phyloP scores from a whole-genome alignment of 257 asterid species.

The Eustoma russellianum region DNA sequence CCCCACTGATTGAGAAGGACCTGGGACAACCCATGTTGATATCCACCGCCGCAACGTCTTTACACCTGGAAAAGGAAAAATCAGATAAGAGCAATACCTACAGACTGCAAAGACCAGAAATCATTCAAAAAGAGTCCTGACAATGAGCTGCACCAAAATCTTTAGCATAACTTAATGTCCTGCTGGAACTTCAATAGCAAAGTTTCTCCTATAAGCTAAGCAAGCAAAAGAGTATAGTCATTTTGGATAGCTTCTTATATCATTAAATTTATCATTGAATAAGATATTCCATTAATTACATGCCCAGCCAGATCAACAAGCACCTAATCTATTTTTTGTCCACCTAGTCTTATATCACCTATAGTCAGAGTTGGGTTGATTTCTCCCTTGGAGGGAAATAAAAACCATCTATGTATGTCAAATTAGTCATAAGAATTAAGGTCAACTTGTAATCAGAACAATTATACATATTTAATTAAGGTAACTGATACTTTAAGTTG shows the following conservation, averaged over 20 bases:
- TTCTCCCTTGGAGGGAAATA: too few relatives aligned
- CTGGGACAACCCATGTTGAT: constrained; percentile 97
- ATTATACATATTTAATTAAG: too few relatives aligned
- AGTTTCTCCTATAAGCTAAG: not conserved
- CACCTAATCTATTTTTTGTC: too few relatives aligned
- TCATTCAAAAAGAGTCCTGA: not conserved
- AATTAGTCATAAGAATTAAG: too few relatives aligned
- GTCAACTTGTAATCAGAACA: too few relatives aligned
- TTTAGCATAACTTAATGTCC: not conserved
- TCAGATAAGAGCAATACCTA: not conserved
- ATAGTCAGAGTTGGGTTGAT: too few relatives aligned
- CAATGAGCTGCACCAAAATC: not conserved
- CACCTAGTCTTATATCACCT: too few relatives aligned
- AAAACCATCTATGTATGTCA: too few relatives aligned
- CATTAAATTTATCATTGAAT: not conserved
- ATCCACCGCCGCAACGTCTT: constrained; percentile 86
- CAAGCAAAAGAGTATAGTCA: not conserved
- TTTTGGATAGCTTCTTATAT: not conserved
- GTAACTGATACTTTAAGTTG: too few relatives aligned
- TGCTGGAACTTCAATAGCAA: not conserved
- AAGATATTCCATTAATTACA: too few relatives aligned
- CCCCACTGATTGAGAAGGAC: constrained; percentile 86
- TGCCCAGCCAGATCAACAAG: too few relatives aligned
- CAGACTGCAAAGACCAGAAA: not conserved
- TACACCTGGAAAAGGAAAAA: constrained; percentile 47